Conservation (phyloP, 805 yeast species). For the Tetrapisispora pingtungensis region DNA sequence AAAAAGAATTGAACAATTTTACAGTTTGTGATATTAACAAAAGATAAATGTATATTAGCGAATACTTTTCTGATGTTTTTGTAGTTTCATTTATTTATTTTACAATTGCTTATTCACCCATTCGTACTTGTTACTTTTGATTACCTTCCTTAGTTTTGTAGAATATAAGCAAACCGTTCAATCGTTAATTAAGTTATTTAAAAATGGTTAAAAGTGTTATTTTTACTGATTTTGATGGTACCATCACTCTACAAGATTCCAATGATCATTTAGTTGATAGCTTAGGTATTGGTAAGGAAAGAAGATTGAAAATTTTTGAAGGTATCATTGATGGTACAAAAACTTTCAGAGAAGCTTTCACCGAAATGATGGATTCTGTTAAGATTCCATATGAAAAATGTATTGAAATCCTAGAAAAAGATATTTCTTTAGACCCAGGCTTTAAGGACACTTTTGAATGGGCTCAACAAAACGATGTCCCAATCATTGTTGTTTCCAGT, state of each 20-base stretch:
- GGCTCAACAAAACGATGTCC: slow-evolving; percentile 62
- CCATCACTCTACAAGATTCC: slow-evolving; percentile 90
- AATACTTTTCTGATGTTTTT: no score
- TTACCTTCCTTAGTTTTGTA: no score
- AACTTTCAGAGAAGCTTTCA: slow-evolving; percentile 74
- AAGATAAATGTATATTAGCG: no score
- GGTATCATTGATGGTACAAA: slow-evolving; percentile 59
- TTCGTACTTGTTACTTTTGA: no score
- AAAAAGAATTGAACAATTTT: no score
- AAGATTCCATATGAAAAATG: slow-evolving; percentile 72
- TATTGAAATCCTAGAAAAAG: slow-evolving; percentile 52
- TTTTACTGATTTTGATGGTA: slow-evolving; percentile 97
- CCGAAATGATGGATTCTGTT: slow-evolving; percentile 73
- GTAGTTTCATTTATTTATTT: no score
- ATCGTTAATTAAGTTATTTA: neutral
- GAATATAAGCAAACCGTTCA: neutral
- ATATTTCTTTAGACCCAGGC: slow-evolving; percentile 81
- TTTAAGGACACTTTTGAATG: slow-evolving; percentile 73
- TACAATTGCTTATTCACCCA: no score
- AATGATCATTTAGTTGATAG: slow-evolving; percentile 86
- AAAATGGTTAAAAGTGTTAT: slow-evolving; percentile 56
- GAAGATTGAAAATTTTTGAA: slow-evolving; percentile 58
- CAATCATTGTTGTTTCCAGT: slow-evolving; percentile 77
- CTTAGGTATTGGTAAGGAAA: slow-evolving; percentile 71
- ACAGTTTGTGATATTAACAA: no score